phyloP scores from a whole-genome alignment of 208 protist genomes.

The Sergeia podlipaevii region DNA sequence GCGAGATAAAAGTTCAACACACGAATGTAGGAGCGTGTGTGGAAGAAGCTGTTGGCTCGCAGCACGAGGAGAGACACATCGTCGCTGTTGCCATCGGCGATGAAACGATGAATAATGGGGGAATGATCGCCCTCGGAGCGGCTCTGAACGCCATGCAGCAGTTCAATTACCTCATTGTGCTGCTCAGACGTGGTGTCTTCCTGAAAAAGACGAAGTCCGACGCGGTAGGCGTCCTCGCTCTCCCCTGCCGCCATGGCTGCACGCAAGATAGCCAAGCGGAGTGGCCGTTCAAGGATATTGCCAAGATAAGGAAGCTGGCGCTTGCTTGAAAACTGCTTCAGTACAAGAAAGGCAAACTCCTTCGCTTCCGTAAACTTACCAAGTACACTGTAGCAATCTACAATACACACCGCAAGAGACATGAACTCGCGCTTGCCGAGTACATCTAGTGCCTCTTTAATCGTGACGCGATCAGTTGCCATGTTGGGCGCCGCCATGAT shows the following conservation, averaged over 20 bases:
- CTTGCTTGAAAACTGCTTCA: slow-evolving; percentile 42
- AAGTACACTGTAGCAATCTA: slow-evolving; percentile 79
- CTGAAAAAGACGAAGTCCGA: slow-evolving; percentile 72
- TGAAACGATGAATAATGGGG: slow-evolving; percentile 41
- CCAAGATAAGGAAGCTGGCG: slow-evolving; percentile 47
- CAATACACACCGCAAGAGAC: slow-evolving; percentile 62
- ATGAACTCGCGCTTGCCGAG: slow-evolving; percentile 64
- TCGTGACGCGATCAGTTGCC: slow-evolving; percentile 48
- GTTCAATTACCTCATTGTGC: slow-evolving; percentile 59
- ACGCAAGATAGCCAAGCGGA: slow-evolving; percentile 71
- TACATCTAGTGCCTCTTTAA: slow-evolving; percentile 56
- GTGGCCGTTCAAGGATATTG: slow-evolving; percentile 49
- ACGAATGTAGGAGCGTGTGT: slow-evolving; percentile 61
- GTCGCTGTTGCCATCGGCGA: slow-evolving; percentile 40
- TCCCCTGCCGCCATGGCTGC: slow-evolving; percentile 70
- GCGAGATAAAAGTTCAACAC: slow-evolving; percentile 74
- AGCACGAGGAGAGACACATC: slow-evolving; percentile 60
- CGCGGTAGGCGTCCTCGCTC: slow-evolving; percentile 77
- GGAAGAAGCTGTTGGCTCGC: slow-evolving; percentile 76
- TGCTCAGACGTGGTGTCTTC: slow-evolving; percentile 57
- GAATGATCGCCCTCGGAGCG: slow-evolving; percentile 41
- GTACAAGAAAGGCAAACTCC: slow-evolving; percentile 81
- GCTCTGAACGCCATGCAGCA: slow-evolving; percentile 77
- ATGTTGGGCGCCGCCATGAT: neutral
- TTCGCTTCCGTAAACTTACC: slow-evolving; percentile 86